Evolutionary conservation across 2,329 filamentous ascomycete genomes (phyloP), one percentile per base, ranked within the genome.

Genomic region (Penicillium sp.): DNA sequence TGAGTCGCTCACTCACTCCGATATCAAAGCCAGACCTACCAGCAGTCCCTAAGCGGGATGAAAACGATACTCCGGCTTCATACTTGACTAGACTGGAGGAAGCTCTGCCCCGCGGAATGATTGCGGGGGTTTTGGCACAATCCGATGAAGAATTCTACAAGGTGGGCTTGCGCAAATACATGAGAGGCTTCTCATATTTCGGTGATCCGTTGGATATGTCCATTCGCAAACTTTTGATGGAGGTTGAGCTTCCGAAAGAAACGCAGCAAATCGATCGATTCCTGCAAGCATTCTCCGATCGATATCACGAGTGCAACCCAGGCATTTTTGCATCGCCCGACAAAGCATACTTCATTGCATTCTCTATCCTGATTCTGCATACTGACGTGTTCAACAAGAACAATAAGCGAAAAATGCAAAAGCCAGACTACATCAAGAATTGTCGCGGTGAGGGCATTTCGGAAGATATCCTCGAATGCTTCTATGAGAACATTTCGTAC

Each of bases 311-410:
- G 74, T 99, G 94, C 76, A 99, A 99, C 66, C 94, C 94, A 2
- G 93, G 94, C 38, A 95, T 99, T 56, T 99, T 96, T 74, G 84
- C 89, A 22, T 88, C 87, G 32, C 47, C 62, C 65, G 94, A 97
- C 67, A 91, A 97, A 75, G 92, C 94, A n/a, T 97, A 97, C 72
- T 96, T 97, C 67, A 93, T 97, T 60, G 92, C 93, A 14, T 99
- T 99, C 70, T 97, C 93, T 2, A 86, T 99, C 53, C 84, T 99
- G 56, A 97, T 99, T 63, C 80, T 99, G 32, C 94, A 99, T 67
- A 97, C 94, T 0, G 94, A 99, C 70, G 91, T 96, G n/a, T 97
- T 97, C 84, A 99, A 99, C 80, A 96, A 96, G 76, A 99, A 97
- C 79, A 97, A 97, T 78, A 97, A 97, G 77, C 85, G 94, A 73